These are phyloP conservation scores for Prunus mira DNA, from an alignment of 306 rosid genomes.

Conservation along the genomic window DNA sequence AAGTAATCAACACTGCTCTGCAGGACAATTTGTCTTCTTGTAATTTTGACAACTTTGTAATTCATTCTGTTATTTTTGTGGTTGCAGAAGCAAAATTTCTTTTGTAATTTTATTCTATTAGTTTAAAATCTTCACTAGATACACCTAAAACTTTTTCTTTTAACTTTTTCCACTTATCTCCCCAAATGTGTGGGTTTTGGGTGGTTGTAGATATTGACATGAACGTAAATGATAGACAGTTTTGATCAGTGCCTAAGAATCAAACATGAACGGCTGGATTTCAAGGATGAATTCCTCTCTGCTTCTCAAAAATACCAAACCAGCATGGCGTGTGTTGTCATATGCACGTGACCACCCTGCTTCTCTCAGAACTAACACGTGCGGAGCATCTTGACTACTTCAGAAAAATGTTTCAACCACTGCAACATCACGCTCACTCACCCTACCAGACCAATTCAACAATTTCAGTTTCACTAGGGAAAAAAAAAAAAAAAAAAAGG, in stretches of 20 bases:
- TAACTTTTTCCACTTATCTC: neutral
- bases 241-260: neutral
- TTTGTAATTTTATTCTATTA: neutral
- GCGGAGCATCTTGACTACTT: conserved; percentile 12
- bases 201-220: neutral
- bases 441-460: neutral
- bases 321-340: neutral
- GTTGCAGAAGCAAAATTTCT: neutral
- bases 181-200: neutral
- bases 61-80: neutral
- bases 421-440: conserved; percentile 1
- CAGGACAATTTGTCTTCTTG: neutral
- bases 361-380: neutral
- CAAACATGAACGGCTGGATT: neutral
- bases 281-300: too few relatives aligned
- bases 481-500: too few relatives aligned
- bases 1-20: neutral
- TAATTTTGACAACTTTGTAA: neutral
- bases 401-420: neutral
- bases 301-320: too few relatives aligned
- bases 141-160: neutral
- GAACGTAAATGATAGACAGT: neutral
- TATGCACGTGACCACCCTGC: neutral
- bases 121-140: neutral
- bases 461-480: neutral